Evolutionary conservation across 331 rosid genomes (phyloP), one percentile per base, ranked within the genome.

Genomic region (Telfairia occidentalis): DNA sequence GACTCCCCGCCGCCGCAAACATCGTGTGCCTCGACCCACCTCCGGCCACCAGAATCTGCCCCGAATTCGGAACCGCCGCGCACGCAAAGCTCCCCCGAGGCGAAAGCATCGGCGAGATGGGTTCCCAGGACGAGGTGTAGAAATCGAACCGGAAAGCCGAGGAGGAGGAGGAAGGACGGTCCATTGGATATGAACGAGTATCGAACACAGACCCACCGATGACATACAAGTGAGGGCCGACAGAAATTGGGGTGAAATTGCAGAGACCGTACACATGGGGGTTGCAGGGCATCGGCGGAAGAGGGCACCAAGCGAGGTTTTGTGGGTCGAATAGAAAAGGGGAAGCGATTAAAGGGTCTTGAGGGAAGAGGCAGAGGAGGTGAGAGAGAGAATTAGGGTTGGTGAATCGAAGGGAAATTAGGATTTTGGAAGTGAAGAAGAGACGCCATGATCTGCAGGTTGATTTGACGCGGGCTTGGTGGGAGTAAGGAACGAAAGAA

Each of bases 161-260:
- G 1, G 87, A 63, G 2, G 96, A 80, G 0, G 96, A 80, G 1
- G 92, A 77, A 13, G 98, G 98, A 1, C 91, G 96, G 52, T 89
- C 85, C 28, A 94, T 84, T 9, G 97, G 97, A 76, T 84, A 94
- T 8, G 98, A 94, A 21, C 98, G 91, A 6, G 95, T 82, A 75
- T 94, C 98, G 66, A 94, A 91, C 46, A 85, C 82, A n/a, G 98
- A 91, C 0, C 96, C 97, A 0, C 98, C 97, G 75, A 94, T 75
- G 5, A 91, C 87, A 59, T 85, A 89, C 77, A 94, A 78, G 74
- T 82, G 76, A 21, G 87, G 83, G 5, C 90, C 91, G 12, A 89
- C 16, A 1, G 90, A 59, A 18, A 94, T 18, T 21, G 96, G 79
- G 64, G 89, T 29, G 82, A 94, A 94, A 85, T 94, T 91, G 79